These are phyloP conservation scores for Penicillium pulvis DNA, from an alignment of 495 filamentous ascomycete species.

Conservation along the genomic window DNA sequence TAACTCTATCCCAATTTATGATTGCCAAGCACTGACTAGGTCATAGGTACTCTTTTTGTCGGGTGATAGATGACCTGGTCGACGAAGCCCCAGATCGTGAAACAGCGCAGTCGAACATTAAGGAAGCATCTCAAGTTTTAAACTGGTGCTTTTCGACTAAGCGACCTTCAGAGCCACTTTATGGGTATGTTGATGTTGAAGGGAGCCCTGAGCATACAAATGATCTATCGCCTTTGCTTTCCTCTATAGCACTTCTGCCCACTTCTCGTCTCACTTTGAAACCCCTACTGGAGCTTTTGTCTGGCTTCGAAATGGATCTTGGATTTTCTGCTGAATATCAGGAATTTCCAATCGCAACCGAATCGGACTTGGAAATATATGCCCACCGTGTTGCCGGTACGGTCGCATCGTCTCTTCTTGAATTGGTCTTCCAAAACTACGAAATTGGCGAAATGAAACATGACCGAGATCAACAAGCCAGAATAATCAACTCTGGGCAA, in stretches of 20 bases:
- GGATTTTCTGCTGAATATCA: slow-evolving; percentile 35
- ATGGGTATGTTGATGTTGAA: slow-evolving; percentile 7
- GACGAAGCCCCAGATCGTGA: slow-evolving; percentile 52
- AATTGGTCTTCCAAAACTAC: slow-evolving; percentile 59
- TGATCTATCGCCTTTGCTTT: slow-evolving; percentile 7
- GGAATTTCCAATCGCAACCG: slow-evolving; percentile 55
- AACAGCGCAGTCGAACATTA: slow-evolving; percentile 9
- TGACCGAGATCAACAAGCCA: slow-evolving; percentile 3
- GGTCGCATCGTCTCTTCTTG: slow-evolving; percentile 64
- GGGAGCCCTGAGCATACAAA: neutral
- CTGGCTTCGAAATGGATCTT: slow-evolving; percentile 65
- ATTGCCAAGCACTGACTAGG: neutral
- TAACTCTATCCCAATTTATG: neutral
- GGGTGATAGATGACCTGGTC: slow-evolving; percentile 68
- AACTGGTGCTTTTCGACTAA: slow-evolving; percentile 15
- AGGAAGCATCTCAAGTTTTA: slow-evolving; percentile 15
- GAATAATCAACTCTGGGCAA: slow-evolving; percentile 46
- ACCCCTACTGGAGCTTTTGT: slow-evolving; percentile 59
- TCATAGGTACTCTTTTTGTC: slow-evolving; percentile 64
- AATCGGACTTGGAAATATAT: slow-evolving; percentile 58
- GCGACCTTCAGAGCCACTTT: slow-evolving; percentile 4
- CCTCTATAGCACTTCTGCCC: slow-evolving; percentile 51
- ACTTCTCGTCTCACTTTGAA: slow-evolving; percentile 48
- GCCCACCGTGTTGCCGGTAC: slow-evolving; percentile 64
- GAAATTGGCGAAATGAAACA: neutral